phyloP scores from a whole-genome alignment of 495 filamentous ascomycete species.

The Aspergillus taichungensis region DNA sequence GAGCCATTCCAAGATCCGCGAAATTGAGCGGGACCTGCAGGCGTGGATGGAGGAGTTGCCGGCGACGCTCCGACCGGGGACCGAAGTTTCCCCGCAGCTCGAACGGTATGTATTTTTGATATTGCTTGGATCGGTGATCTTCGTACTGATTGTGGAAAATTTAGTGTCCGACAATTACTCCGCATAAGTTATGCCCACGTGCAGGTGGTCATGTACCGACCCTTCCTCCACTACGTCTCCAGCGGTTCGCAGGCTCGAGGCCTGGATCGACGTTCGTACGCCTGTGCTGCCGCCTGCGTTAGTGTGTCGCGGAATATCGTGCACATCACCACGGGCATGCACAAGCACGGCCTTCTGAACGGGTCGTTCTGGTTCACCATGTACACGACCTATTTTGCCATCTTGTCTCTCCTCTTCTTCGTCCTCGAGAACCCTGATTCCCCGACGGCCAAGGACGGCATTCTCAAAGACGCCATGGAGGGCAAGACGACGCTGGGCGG shows the following conservation, averaged over 20 bases:
- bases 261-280: constrained; percentile 81
- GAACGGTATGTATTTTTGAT: constrained; percentile 56
- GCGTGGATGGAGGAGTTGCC: constrained; percentile 78
- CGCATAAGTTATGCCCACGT: constrained; percentile 84
- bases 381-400: constrained; percentile 93
- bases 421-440: constrained; percentile 84
- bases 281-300: constrained; percentile 86
- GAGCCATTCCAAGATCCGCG: constrained; percentile 77
- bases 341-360: constrained; percentile 68
- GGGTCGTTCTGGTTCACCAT: constrained; percentile 96
- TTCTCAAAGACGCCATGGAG: constrained; percentile 74
- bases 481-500: constrained; percentile 73
- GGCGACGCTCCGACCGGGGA: constrained; percentile 61
- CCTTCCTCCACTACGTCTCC: constrained; percentile 92
- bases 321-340: constrained; percentile 86
- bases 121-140: neutral
- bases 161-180: constrained; percentile 75
- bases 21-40: constrained; percentile 81
- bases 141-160: constrained; percentile 3
- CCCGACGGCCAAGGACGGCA: constrained; percentile 57
- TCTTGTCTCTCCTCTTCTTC: constrained; percentile 82
- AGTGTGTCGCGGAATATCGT: constrained; percentile 90
- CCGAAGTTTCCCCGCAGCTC: constrained; percentile 62
- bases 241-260: constrained; percentile 54
- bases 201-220: constrained; percentile 90